phyloP scores from a whole-genome alignment of 1,284 basidiomycete genomes.

The Lentinus polychrous region DNA sequence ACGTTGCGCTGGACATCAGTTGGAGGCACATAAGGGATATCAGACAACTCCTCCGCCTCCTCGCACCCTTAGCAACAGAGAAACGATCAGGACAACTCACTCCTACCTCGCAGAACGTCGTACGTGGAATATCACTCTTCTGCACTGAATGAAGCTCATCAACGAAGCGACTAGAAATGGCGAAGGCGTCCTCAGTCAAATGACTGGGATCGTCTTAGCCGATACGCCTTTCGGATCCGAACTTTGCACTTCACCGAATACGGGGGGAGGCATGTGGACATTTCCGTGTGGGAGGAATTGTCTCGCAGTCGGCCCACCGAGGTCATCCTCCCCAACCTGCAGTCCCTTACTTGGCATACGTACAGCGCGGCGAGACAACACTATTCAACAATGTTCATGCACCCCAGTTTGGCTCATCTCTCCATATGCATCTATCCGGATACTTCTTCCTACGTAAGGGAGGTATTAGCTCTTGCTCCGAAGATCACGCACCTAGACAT shows the following conservation, averaged over 20 bases:
- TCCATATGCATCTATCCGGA: slow-evolving; percentile 19
- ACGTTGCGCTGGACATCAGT: slow-evolving; percentile 21
- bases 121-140: neutral
- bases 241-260: slow-evolving; percentile 18
- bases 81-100: slow-evolving; percentile 4
- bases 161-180: slow-evolving; percentile 31
- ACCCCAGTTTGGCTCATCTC: slow-evolving; percentile 29
- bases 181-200: slow-evolving; percentile 32
- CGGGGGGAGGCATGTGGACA: slow-evolving; percentile 14
- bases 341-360: slow-evolving; percentile 36
- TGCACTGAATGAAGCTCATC: slow-evolving; percentile 3
- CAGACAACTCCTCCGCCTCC: slow-evolving; percentile 36
- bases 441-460: slow-evolving; percentile 32
- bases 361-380: slow-evolving; percentile 18
- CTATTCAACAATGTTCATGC: slow-evolving; percentile 33
- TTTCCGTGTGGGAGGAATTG: slow-evolving; percentile 39
- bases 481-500: slow-evolving; percentile 38
- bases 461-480: slow-evolving; percentile 40
- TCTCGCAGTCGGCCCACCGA: slow-evolving; percentile 41
- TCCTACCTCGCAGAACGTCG: neutral
- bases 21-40: slow-evolving; percentile 30
- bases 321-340: slow-evolving; percentile 49
- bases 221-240: slow-evolving; percentile 48
- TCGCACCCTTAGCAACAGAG: slow-evolving; percentile 32
- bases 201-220: slow-evolving; percentile 51